These are phyloP conservation scores for Aciculoconidium aculeatum DNA, from an alignment of 805 yeast genomes.

Conservation along the genomic window DNA sequence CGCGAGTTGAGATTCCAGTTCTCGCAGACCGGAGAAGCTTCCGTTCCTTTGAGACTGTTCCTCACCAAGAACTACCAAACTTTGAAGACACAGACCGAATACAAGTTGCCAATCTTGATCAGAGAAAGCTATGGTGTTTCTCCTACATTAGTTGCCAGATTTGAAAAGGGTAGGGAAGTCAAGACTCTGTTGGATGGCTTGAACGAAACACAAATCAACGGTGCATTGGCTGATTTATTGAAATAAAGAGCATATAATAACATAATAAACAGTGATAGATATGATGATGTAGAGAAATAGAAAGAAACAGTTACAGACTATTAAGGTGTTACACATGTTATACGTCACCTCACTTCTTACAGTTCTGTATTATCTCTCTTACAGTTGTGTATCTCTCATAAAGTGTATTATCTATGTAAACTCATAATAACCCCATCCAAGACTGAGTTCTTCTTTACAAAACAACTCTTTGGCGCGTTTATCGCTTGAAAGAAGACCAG, in stretches of 20 bases:
- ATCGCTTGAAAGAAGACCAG: slow-evolving; percentile 45
- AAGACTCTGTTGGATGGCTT: slow-evolving; percentile 45
- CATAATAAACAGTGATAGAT: slow-evolving; percentile 1
- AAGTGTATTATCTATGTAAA: slow-evolving; percentile 26
- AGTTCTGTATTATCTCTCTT: too few relatives aligned
- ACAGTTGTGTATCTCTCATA: too few relatives aligned
- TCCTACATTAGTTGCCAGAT: slow-evolving; percentile 72
- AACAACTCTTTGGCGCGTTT: slow-evolving; percentile 35
- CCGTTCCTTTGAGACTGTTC: slow-evolving; percentile 61
- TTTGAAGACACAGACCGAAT: slow-evolving; percentile 50
- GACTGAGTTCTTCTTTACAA: slow-evolving; percentile 35
- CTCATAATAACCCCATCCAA: slow-evolving; percentile 70
- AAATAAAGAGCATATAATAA: too few relatives aligned
- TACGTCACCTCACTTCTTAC: too few relatives aligned
- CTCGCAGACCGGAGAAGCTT: slow-evolving; percentile 72
- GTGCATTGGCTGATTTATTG: slow-evolving; percentile 34
- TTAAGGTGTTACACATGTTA: too few relatives aligned
- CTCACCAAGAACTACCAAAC: slow-evolving; percentile 58
- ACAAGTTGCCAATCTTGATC: slow-evolving; percentile 65
- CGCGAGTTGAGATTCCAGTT: slow-evolving; percentile 79
- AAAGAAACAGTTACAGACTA: too few relatives aligned
- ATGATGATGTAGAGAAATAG: too few relatives aligned
- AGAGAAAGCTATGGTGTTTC: slow-evolving; percentile 72
- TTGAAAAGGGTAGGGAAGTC: slow-evolving; percentile 49
- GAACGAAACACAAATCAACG: slow-evolving; percentile 39